A percentile compares a stretch with the other conserved stretches of the same genome.
Conservation (phyloP, 2,329 filamentous ascomycete genomes). For the Phaeosphaeria sp. region DNA sequence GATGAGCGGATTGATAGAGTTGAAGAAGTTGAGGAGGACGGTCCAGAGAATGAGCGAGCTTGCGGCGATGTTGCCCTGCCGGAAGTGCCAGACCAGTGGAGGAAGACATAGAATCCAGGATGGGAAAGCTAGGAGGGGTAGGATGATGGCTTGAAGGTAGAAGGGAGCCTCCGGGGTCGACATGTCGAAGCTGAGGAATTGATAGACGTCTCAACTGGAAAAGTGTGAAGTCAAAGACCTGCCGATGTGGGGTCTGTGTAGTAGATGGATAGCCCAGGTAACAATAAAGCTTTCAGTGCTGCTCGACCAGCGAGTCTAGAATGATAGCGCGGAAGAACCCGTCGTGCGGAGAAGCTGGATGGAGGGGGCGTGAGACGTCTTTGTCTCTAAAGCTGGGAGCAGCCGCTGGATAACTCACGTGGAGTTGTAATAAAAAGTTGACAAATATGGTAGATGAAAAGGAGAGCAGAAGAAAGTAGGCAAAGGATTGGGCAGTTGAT, state of each 20-base stretch:
- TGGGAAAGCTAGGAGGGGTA: constrained; percentile 60
- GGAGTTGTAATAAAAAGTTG: background rate
- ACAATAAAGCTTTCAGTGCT: background rate
- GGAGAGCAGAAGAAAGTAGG: background rate
- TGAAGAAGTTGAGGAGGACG: constrained; percentile 63
- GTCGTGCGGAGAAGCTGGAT: background rate
- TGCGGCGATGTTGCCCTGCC: constrained; percentile 67
- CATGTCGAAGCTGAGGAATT: constrained; percentile 1
- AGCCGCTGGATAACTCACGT: background rate
- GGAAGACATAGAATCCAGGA: constrained; percentile 61
- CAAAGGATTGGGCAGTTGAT: background rate
- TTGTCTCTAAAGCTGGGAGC: background rate
- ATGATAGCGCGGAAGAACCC: background rate
- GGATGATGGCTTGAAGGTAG: constrained; percentile 47
- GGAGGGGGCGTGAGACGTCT: background rate
- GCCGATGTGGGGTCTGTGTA: background rate
- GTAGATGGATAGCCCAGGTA: background rate
- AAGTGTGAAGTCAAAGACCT: background rate
- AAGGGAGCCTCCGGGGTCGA: constrained; percentile 16
- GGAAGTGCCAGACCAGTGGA: constrained; percentile 66
- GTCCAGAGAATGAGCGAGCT: constrained; percentile 64
- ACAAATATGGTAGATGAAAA: constrained; percentile 1
- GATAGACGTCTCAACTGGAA: background rate
- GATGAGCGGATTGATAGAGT: constrained; percentile 67
- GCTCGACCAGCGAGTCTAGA: constrained; percentile 6